Conservation (phyloP, 2,329 filamentous ascomycete genomes). For the Fusarium ramigenum region DNA sequence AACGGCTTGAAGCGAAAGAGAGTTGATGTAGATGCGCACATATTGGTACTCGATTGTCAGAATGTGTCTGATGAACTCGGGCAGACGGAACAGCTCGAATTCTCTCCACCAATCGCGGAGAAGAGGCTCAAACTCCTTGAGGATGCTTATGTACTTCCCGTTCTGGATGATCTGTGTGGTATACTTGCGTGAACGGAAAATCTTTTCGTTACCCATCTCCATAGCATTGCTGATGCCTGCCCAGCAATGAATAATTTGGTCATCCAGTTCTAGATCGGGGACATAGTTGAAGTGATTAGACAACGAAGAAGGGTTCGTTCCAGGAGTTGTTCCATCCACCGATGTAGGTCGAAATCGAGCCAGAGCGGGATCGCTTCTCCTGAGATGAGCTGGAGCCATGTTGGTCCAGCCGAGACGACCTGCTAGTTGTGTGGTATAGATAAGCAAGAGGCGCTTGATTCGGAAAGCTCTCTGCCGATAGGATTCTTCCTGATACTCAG, state of each 20-base stretch:
- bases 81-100: slow-evolving; percentile 80
- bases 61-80: slow-evolving; percentile 75
- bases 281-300: slow-evolving; percentile 72
- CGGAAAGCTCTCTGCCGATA: slow-evolving; percentile 82
- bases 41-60: slow-evolving; percentile 96
- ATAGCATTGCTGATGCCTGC: slow-evolving; percentile 92
- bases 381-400: slow-evolving; percentile 81
- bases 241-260: slow-evolving; percentile 87
- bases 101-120: slow-evolving; percentile 82
- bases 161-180: slow-evolving; percentile 90
- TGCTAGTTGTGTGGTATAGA: slow-evolving; percentile 94
- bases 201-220: slow-evolving; percentile 86
- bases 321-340: slow-evolving; percentile 67
- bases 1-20: slow-evolving; percentile 90
- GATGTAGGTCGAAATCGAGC: slow-evolving; percentile 60
- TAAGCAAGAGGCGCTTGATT: slow-evolving; percentile 85
- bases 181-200: slow-evolving; percentile 88
- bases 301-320: slow-evolving; percentile 65
- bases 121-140: slow-evolving; percentile 83
- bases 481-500: slow-evolving; percentile 76
- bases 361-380: slow-evolving; percentile 66
- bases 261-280: slow-evolving; percentile 72
- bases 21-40: slow-evolving; percentile 93
- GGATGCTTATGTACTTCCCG: slow-evolving; percentile 81
- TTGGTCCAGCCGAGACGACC: slow-evolving; percentile 92